phyloP scores from a whole-genome alignment of 2,329 filamentous ascomycete genomes.

The Verticillium isaacii region DNA sequence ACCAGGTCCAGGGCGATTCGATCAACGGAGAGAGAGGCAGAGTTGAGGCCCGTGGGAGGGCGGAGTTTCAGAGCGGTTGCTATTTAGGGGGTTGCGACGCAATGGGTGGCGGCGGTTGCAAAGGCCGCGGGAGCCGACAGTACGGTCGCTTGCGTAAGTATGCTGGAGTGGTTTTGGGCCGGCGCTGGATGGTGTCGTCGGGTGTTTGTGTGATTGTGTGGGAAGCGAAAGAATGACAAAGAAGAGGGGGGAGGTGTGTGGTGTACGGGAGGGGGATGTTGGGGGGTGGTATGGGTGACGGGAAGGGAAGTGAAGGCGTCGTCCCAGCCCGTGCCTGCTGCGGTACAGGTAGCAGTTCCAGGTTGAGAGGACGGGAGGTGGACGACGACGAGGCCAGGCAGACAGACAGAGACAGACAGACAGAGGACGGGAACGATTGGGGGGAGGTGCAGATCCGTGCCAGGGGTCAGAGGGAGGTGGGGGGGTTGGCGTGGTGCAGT shows the following conservation, averaged over 20 bases:
- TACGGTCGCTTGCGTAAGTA: background rate
- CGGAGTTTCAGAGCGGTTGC: background rate
- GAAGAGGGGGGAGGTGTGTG: background rate
- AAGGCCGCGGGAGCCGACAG: background rate
- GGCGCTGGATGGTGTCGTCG: background rate
- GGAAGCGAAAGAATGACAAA: background rate
- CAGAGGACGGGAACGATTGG: background rate
- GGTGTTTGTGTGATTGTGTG: background rate
- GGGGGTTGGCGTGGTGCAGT: background rate
- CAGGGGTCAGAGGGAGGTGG: background rate
- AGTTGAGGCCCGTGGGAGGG: background rate
- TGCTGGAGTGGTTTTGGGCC: background rate
- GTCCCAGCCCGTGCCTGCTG: background rate
- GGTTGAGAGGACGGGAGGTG: background rate
- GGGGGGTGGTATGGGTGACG: background rate
- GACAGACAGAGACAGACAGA: background rate
- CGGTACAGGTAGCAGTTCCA: background rate
- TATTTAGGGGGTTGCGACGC: background rate
- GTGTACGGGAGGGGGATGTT: background rate
- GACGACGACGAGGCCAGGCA: background rate
- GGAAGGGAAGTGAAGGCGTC: background rate
- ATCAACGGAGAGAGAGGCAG: background rate
- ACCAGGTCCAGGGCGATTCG: background rate
- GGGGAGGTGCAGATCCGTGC: background rate
- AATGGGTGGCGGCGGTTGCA: background rate